phyloP scores from a whole-genome alignment of 257 asterid species.

The Nicotiana otophora region DNA sequence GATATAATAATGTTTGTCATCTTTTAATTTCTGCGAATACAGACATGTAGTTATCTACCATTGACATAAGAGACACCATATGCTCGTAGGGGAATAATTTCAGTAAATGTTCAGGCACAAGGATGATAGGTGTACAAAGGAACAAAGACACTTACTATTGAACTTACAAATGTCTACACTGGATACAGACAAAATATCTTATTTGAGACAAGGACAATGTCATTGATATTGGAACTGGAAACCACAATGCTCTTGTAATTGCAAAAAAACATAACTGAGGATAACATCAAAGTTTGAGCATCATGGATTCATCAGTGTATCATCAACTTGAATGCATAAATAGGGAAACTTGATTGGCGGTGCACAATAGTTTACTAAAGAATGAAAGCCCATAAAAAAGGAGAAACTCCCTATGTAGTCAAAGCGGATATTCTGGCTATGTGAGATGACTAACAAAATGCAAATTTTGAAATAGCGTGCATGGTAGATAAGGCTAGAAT shows the following conservation, averaged over 20 bases:
- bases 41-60: neutral
- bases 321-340: slow-evolving; percentile 4
- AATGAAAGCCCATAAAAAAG: neutral
- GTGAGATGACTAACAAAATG: neutral
- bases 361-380: neutral
- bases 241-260: neutral
- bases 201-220: neutral
- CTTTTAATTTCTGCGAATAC: neutral
- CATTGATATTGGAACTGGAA: neutral
- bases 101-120: neutral
- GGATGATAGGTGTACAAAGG: neutral
- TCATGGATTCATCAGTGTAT: neutral
- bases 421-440: neutral
- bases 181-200: neutral
- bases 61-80: neutral
- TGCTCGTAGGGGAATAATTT: neutral
- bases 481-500: slow-evolving; percentile 2
- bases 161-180: neutral
- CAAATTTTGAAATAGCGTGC: neutral
- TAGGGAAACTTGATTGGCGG: neutral
- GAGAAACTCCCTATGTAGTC: neutral
- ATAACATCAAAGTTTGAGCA: neutral
- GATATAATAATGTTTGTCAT: neutral
- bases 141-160: neutral
- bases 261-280: neutral